phyloP scores from a whole-genome alignment of 257 asterid genomes.

The Plectranthus barbatus region DNA sequence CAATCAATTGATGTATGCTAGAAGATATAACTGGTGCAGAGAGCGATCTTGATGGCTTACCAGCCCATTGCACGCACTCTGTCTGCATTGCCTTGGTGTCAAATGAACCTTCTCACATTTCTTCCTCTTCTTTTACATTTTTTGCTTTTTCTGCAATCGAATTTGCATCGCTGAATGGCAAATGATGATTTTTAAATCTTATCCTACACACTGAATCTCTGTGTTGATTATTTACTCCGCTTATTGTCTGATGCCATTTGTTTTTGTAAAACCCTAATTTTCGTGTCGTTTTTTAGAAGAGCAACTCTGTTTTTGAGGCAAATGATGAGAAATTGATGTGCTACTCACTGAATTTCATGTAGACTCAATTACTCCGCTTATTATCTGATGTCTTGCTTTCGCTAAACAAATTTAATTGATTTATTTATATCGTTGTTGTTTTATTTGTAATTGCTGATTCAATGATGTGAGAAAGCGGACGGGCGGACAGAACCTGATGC shows the following conservation, averaged over 20 bases:
- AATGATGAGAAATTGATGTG: slow-evolving; percentile 20
- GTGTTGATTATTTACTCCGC: slow-evolving; percentile 64
- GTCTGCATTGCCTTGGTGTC: slow-evolving; percentile 58
- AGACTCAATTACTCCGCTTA: slow-evolving; percentile 38
- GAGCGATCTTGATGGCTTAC: slow-evolving; percentile 52
- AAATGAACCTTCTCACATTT: slow-evolving; percentile 57
- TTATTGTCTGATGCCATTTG: slow-evolving; percentile 71
- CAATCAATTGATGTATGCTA: slow-evolving; percentile 20
- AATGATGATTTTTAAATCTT: slow-evolving; percentile 35
- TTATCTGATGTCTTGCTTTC: slow-evolving; percentile 23
- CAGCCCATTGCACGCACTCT: slow-evolving; percentile 64
- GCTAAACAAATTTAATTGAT: not conserved
- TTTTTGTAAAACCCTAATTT: not conserved
- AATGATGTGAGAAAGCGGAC: slow-evolving; percentile 67
- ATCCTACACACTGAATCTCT: slow-evolving; percentile 56
- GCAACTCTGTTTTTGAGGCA: not conserved
- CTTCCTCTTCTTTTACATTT: not conserved
- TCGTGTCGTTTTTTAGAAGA: too few species aligned
- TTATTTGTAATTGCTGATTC: not conserved
- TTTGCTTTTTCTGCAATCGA: too few species aligned
- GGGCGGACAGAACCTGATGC: slow-evolving; percentile 96
- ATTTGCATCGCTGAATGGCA: slow-evolving; percentile 19
- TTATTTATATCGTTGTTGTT: not conserved
- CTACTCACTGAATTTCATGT: slow-evolving; percentile 30
- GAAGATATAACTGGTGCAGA: slow-evolving; percentile 76